These are phyloP conservation scores for Oidium heveae DNA, from an alignment of 2,329 filamentous ascomycete species.

Conservation along the genomic window DNA sequence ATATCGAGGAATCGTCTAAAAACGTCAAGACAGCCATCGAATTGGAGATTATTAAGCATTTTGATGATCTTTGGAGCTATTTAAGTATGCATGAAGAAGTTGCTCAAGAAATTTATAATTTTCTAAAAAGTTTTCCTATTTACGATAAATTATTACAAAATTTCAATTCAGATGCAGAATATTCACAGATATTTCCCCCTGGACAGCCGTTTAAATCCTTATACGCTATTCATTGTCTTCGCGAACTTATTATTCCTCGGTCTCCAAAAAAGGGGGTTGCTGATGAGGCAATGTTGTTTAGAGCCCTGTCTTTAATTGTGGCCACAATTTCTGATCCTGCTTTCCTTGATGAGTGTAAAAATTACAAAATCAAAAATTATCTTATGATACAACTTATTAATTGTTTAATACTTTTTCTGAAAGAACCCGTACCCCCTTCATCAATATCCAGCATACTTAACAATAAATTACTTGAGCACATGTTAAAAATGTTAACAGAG, in stretches of 20 bases:
- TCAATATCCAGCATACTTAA: slow-evolving; percentile 13
- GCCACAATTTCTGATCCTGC: slow-evolving; percentile 32
- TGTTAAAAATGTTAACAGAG: slow-evolving; percentile 12
- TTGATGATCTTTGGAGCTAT: slow-evolving; percentile 61
- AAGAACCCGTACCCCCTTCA: slow-evolving; percentile 17
- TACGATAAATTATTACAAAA: slow-evolving; percentile 34
- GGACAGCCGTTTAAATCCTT: slow-evolving; percentile 46
- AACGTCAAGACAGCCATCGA: slow-evolving; percentile 39
- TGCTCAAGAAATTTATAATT: slow-evolving; percentile 39
- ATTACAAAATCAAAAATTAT: slow-evolving; percentile 20
- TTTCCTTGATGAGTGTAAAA: slow-evolving; percentile 21
- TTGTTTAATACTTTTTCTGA: slow-evolving; percentile 27
- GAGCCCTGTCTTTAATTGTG: slow-evolving; percentile 28
- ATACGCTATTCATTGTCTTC: slow-evolving; percentile 45
- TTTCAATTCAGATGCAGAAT: slow-evolving; percentile 28
- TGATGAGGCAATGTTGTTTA: slow-evolving; percentile 16
- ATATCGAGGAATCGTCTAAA: slow-evolving; percentile 19
- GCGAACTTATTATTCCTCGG: slow-evolving; percentile 25
- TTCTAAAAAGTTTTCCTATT: slow-evolving; percentile 44
- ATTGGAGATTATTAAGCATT: slow-evolving; percentile 55
- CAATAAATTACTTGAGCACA: slow-evolving; percentile 12
- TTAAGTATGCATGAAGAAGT: slow-evolving; percentile 47
- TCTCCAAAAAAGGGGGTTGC: slow-evolving; percentile 8
- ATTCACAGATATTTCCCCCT: slow-evolving; percentile 38
- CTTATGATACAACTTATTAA: slow-evolving; percentile 30